Conservation (phyloP, 768 basidiomycete species). For the Ephemerocybe angulata region DNA sequence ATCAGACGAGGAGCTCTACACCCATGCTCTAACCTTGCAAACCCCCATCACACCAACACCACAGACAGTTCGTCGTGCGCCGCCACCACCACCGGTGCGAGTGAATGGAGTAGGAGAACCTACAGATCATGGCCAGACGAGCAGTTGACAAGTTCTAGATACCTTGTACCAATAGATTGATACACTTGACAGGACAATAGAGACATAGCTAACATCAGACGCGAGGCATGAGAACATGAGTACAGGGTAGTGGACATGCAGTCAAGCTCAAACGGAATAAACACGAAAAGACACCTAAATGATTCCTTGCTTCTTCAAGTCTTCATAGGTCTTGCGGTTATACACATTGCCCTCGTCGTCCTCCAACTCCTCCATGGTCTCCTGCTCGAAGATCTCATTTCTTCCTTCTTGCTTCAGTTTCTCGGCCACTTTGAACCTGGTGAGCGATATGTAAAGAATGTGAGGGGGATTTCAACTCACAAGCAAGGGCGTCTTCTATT, state of each 20-base stretch:
- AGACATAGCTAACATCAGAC: no score
- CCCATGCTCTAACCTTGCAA: slow-evolving; percentile 66
- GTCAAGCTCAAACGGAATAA: slow-evolving; percentile 4
- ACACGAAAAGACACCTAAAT: slow-evolving; percentile 42
- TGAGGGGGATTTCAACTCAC: slow-evolving; percentile 46
- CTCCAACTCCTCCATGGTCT: slow-evolving; percentile 97
- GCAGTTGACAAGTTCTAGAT: no score
- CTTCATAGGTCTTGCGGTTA: slow-evolving; percentile 96
- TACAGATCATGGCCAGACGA: no score
- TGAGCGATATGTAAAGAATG: neutral
- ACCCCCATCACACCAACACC: slow-evolving; percentile 64
- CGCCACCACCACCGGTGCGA: no score
- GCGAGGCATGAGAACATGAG: no score
- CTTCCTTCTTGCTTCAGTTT: slow-evolving; percentile 96
- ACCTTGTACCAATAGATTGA: no score
- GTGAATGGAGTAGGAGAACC: no score
- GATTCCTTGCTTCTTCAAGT: slow-evolving; percentile 92
- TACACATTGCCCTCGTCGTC: slow-evolving; percentile 99
- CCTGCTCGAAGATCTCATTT: slow-evolving; percentile 87
- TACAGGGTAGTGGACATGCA: no score
- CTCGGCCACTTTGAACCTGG: slow-evolving; percentile 73
- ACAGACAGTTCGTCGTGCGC: no score
- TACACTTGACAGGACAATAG: no score
- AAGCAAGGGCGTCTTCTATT: slow-evolving; percentile 91
- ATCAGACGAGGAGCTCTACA: slow-evolving; percentile 83